These are phyloP conservation scores for Pythium coloratum DNA, from an alignment of 352 stramenopile species.

Conservation along the genomic window DNA sequence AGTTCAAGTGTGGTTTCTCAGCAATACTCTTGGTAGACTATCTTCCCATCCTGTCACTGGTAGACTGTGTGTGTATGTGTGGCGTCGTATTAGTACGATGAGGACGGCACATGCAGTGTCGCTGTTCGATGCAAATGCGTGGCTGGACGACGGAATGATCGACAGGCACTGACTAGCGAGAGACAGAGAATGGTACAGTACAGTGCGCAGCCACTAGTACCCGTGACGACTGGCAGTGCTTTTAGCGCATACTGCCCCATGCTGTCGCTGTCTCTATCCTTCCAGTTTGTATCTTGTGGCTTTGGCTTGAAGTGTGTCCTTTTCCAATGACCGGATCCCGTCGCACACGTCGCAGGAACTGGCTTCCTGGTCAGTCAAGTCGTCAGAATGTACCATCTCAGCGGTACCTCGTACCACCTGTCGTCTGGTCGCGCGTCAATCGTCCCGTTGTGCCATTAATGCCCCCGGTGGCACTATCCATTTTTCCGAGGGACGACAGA, in stretches of 20 bases:
- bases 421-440: slow-evolving; percentile 4
- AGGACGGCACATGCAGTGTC: background rate
- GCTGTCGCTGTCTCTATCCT: background rate
- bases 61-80: too few species aligned
- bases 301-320: background rate
- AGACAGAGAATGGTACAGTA: background rate
- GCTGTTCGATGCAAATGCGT: background rate
- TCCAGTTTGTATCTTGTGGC: slow-evolving; percentile 3
- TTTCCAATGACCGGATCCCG: background rate
- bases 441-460: slow-evolving; percentile 6
- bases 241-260: background rate
- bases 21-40: too few species aligned
- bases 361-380: slow-evolving; percentile 3
- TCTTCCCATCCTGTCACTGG: too few species aligned
- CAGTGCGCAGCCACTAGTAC: background rate
- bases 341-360: slow-evolving; percentile 23
- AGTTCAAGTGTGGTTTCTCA: too few species aligned
- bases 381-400: slow-evolving; percentile 21
- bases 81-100: too few species aligned
- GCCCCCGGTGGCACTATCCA: slow-evolving; percentile 11
- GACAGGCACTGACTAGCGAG: too few species aligned
- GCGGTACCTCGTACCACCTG: slow-evolving; percentile 5
- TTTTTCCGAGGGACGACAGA: background rate
- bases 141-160: too few species aligned
- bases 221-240: background rate